Evolutionary conservation across 2,329 filamentous ascomycete genomes (phyloP).

Genomic region (Diaporthe amygdali): DNA sequence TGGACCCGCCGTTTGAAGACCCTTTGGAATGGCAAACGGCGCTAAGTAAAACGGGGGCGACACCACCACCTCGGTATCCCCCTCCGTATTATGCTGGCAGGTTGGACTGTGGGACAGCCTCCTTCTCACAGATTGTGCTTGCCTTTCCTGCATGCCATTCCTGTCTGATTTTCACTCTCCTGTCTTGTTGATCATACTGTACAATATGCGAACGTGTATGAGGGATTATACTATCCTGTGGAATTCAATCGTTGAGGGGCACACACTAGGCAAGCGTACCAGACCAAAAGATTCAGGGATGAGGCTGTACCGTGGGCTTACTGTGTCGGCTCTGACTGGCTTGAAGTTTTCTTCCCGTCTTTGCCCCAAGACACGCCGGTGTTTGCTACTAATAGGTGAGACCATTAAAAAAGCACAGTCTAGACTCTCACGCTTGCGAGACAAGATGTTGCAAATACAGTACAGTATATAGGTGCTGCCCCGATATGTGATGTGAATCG

Average conservation of each 20-base stretch:
- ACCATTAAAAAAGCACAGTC: not conserved
- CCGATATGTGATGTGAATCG: not conserved
- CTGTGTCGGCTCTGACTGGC: slow-evolving; percentile 1
- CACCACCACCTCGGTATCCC: not conserved
- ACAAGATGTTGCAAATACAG: slow-evolving; percentile 1
- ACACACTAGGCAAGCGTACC: no score
- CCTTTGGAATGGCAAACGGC: slow-evolving; percentile 9
- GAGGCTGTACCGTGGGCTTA: slow-evolving; percentile 7
- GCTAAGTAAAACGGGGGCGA: slow-evolving; percentile 4
- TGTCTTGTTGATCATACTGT: not conserved
- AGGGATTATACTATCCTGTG: not conserved
- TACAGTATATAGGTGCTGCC: not conserved
- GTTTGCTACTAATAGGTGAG: slow-evolving; percentile 10
- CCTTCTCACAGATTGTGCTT: not conserved
- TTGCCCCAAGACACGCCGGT: not conserved
- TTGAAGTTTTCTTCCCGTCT: not conserved
- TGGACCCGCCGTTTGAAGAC: not conserved
- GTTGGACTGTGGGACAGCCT: not conserved
- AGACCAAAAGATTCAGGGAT: not conserved
- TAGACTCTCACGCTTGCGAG: not conserved
- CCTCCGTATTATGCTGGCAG: not conserved
- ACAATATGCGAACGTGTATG: not conserved
- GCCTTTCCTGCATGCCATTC: not conserved
- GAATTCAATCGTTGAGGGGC: not conserved
- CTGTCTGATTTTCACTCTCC: not conserved